Evolutionary conservation across 2,329 filamentous ascomycete species (phyloP), one percentile per base, ranked within the genome.

Genomic region (Grosmannia clavigera): DNA sequence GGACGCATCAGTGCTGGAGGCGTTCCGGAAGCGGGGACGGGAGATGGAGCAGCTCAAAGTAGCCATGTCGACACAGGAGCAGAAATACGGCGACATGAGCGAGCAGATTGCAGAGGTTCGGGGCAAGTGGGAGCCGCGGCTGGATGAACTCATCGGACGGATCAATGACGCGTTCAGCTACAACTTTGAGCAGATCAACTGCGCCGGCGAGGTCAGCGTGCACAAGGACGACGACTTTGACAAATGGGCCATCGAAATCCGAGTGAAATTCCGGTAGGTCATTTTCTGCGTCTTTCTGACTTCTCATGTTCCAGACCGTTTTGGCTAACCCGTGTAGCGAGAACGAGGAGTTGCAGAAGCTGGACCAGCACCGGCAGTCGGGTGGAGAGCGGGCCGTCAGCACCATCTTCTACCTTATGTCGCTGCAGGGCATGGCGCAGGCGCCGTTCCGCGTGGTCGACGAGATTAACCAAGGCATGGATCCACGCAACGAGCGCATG

Each of bases 381-480:
- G 94, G 94, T 67, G 94, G 94, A 64, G 94, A 99, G 75, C 87
- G 94, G 62, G 90, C 94, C 29, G 92, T 99, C 27, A 95, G 90
- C 27, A 99, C 94, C 16, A 95, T 97, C 69, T 99, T 97, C 80
- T 99, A 95, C 75, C 89, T 99, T 60, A 97, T 99, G 92, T 90
- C 94, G 5, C 82, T 99, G 31, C 94, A 99, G 72, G 89, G 89
- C 57, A 85, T 99, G 68, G 92, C 94, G 19, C 88, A 91, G 68
- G 91, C 92, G 3, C 94, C 94, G 1, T 99, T 99, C 81, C 90
- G 94, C 58, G 92, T 99, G 57, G 94, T 99, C 61, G 94, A 99
- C 73, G 94, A 99, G 76, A 99, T 99, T 79, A 99, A 99, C 70
- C 94, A 99, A 75, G 94, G 94, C 65, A 99, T 99, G 94, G 94